These are phyloP conservation scores for Candida manassasensis DNA, from an alignment of 805 yeast genomes.

Conservation along the genomic window DNA sequence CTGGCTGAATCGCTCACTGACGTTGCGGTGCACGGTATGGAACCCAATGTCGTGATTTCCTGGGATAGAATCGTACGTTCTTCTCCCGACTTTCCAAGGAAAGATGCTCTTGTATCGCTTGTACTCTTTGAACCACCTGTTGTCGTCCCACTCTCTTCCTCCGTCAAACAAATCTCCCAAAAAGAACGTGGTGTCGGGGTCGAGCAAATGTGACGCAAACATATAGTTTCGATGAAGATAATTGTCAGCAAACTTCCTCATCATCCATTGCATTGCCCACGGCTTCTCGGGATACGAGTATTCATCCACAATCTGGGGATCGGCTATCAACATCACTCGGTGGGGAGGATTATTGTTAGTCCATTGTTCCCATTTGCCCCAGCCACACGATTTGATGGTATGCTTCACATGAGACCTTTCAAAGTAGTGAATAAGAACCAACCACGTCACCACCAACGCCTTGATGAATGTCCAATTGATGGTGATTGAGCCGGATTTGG, in stretches of 20 bases:
- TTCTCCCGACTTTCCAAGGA: conserved; percentile 46
- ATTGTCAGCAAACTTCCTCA: conserved; percentile 64
- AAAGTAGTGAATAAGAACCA: conserved; percentile 22
- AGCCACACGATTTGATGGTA: conserved; percentile 31
- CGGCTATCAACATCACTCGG: conserved; percentile 66
- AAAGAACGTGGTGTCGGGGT: conserved; percentile 74
- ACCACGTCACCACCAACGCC: conserved; percentile 20
- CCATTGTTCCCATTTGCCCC: conserved; percentile 72
- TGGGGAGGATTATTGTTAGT: conserved; percentile 32
- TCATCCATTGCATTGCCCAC: conserved; percentile 44
- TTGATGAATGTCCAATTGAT: conserved; percentile 10
- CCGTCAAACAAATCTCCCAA: conserved; percentile 95
- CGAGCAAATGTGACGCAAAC: conserved; percentile 49
- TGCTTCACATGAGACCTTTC: conserved; percentile 27
- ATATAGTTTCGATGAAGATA: conserved; percentile 76
- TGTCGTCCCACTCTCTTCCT: conserved; percentile 77
- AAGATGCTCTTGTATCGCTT: conserved; percentile 64
- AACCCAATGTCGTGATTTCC: conserved; percentile 98
- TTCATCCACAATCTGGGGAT: conserved; percentile 89
- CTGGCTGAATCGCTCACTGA: conserved; percentile 58
- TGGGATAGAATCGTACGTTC: conserved; percentile 45
- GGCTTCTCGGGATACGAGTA: conserved; percentile 80
- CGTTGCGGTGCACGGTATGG: conserved; percentile 60
- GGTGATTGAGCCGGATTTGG: background rate
- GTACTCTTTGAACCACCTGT: conserved; percentile 66